phyloP scores from a whole-genome alignment of 2,329 filamentous ascomycete species.

The Trematosphaeria pertusa region DNA sequence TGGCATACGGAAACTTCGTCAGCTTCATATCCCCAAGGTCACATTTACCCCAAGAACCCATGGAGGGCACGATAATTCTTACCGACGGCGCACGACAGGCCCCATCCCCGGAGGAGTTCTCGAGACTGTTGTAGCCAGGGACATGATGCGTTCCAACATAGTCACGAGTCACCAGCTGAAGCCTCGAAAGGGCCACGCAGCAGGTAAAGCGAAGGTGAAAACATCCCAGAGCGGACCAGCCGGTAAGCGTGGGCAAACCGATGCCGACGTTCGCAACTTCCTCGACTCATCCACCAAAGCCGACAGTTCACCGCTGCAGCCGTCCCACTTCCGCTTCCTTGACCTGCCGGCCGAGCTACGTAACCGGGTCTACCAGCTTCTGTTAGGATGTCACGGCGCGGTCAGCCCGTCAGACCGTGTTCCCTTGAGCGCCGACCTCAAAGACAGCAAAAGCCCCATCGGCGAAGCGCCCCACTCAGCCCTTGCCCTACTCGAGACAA shows the following conservation, averaged over 20 bases:
- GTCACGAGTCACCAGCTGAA: not conserved
- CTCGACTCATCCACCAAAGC: no score
- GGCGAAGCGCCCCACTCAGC: slow-evolving; percentile 11
- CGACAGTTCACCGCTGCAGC: no score
- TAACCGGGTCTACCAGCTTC: slow-evolving; percentile 29
- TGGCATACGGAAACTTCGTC: slow-evolving; percentile 26
- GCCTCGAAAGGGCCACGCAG: not conserved
- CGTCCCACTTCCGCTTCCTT: slow-evolving; percentile 7
- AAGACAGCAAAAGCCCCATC: not conserved
- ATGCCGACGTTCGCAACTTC: no score
- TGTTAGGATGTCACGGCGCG: slow-evolving; percentile 21
- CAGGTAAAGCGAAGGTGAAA: not conserved
- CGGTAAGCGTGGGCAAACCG: no score
- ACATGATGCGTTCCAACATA: slow-evolving; percentile 22
- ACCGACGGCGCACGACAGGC: slow-evolving; percentile 17
- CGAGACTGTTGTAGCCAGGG: slow-evolving; percentile 29
- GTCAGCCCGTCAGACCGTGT: slow-evolving; percentile 24
- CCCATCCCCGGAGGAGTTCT: slow-evolving; percentile 33
- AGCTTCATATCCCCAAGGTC: slow-evolving; percentile 19
- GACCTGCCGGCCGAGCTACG: slow-evolving; percentile 34
- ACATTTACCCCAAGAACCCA: slow-evolving; percentile 19
- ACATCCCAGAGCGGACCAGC: not conserved
- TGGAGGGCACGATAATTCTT: not conserved
- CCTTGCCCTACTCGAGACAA: slow-evolving; percentile 26
- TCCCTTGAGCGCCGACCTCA: slow-evolving; percentile 8